Conservation (phyloP, 768 basidiomycete species). For the Favolaschia claudopus region DNA sequence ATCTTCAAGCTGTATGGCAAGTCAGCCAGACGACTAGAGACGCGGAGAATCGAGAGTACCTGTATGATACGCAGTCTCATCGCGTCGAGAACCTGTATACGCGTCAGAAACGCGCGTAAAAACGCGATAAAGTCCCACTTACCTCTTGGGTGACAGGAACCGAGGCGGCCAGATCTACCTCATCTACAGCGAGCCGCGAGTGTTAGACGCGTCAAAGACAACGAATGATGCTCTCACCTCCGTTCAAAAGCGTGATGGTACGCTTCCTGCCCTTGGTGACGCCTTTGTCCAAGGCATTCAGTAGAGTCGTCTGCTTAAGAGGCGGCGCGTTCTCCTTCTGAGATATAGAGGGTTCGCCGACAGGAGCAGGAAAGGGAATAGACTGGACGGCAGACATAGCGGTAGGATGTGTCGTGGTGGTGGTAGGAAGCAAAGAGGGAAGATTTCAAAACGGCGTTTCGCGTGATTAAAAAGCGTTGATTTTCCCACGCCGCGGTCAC, state of each 20-base stretch:
- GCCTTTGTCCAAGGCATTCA: slow-evolving; percentile 29
- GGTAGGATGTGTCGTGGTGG: too few relatives aligned
- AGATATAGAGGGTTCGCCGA: background rate
- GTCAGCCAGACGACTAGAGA: background rate
- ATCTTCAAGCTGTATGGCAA: slow-evolving; percentile 41
- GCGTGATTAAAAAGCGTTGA: background rate
- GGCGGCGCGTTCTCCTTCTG: slow-evolving; percentile 29
- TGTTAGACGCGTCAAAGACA: slow-evolving; percentile 1
- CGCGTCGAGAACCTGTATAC: slow-evolving; percentile 37
- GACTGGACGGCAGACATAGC: slow-evolving; percentile 15
- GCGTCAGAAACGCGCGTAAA: slow-evolving; percentile 10
- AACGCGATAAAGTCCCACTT: background rate
- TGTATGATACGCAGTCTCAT: slow-evolving; percentile 39
- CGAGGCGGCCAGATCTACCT: slow-evolving; percentile 33
- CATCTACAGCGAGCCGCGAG: slow-evolving; percentile 25
- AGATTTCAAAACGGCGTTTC: background rate
- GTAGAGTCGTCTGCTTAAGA: slow-evolving; percentile 24
- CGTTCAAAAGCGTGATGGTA: slow-evolving; percentile 30
- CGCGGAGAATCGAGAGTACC: slow-evolving; percentile 10
- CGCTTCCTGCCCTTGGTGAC: slow-evolving; percentile 22
- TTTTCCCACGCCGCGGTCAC: too few relatives aligned
- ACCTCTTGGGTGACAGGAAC: slow-evolving; percentile 35
- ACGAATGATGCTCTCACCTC: slow-evolving; percentile 17
- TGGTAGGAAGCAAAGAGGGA: background rate
- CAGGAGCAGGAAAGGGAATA: slow-evolving; percentile 14